Conservation (phyloP, 78 protist species). For the Speleostelium caveatum region DNA sequence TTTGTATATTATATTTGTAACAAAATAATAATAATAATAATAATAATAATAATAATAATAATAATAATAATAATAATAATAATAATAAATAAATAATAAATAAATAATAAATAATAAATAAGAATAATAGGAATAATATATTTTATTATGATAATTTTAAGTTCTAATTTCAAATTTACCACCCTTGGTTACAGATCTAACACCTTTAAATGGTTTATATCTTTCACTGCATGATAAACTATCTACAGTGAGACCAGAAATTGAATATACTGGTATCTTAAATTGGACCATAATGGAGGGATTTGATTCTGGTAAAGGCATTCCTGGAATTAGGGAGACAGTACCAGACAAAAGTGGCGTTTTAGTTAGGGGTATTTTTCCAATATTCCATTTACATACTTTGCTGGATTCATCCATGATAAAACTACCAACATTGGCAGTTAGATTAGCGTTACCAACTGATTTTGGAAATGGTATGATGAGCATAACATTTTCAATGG, state of each 20-base stretch:
- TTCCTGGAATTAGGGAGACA: constrained; percentile 29
- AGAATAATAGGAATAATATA: neutral
- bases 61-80: neutral
- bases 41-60: neutral
- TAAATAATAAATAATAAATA: neutral
- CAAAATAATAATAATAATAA: too few relatives aligned
- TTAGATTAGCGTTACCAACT: constrained; percentile 51
- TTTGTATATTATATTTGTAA: too few relatives aligned
- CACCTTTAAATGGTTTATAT: constrained; percentile 92
- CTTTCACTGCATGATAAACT: constrained; percentile 73
- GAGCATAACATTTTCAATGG: constrained; percentile 79
- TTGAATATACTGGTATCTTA: constrained; percentile 32
- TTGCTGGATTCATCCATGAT: constrained; percentile 77
- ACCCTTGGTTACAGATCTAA: constrained; percentile 81
- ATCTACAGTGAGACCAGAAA: constrained; percentile 61
- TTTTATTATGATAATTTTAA: constrained; percentile 41
- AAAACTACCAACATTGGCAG: constrained; percentile 67
- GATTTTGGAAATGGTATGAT: constrained; percentile 87
- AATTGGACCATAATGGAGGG: constrained; percentile 56
- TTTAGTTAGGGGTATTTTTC: constrained; percentile 79
- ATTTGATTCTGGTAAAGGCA: constrained; percentile 46
- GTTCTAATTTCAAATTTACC: constrained; percentile 87
- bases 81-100: neutral
- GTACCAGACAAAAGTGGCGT: constrained; percentile 75
- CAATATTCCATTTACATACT: constrained; percentile 80